These are phyloP conservation scores for Boletus sp. DNA, from an alignment of 768 basidiomycete species.

Conservation along the genomic window DNA sequence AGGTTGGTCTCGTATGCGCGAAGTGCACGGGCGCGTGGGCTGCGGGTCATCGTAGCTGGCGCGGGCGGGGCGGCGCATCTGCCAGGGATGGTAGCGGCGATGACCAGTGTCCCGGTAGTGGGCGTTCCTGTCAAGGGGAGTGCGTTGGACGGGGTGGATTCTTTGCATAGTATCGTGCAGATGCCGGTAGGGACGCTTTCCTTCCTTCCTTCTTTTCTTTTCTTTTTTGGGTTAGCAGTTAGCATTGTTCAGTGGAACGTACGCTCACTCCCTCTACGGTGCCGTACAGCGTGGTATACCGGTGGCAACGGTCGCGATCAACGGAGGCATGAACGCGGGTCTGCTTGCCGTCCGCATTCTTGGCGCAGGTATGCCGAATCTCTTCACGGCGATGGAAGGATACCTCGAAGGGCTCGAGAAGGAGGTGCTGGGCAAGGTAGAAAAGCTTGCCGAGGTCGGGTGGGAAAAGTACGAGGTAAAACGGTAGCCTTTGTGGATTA, in stretches of 20 bases:
- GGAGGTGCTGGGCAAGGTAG: conserved; percentile 78
- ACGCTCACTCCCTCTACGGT: neutral
- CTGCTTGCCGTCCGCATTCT: conserved; percentile 91
- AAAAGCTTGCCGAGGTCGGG: conserved; percentile 70
- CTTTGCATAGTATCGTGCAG: conserved; percentile 96
- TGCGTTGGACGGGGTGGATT: conserved; percentile 91
- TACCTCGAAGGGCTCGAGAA: conserved; percentile 68
- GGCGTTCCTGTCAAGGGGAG: conserved; percentile 98
- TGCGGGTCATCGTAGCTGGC: conserved; percentile 83
- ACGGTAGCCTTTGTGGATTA: conserved; percentile 7
- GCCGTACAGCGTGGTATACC: conserved; percentile 81
- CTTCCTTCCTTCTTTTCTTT: neutral
- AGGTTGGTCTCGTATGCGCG: conserved; percentile 80
- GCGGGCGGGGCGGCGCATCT: conserved; percentile 99
- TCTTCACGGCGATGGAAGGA: conserved; percentile 63
- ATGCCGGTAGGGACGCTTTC: conserved; percentile 78
- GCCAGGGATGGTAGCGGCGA: conserved; percentile 96
- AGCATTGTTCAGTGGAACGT: neutral
- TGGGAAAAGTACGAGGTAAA: conserved; percentile 79
- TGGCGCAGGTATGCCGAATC: conserved; percentile 62
- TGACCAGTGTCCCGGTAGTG: conserved; percentile 89
- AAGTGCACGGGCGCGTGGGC: conserved; percentile 61
- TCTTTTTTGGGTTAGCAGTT: neutral
- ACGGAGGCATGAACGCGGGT: conserved; percentile 91
- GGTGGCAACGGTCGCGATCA: conserved; percentile 96